Conservation (phyloP, 148 eudicot species). For the Bassia scoparia region DNA sequence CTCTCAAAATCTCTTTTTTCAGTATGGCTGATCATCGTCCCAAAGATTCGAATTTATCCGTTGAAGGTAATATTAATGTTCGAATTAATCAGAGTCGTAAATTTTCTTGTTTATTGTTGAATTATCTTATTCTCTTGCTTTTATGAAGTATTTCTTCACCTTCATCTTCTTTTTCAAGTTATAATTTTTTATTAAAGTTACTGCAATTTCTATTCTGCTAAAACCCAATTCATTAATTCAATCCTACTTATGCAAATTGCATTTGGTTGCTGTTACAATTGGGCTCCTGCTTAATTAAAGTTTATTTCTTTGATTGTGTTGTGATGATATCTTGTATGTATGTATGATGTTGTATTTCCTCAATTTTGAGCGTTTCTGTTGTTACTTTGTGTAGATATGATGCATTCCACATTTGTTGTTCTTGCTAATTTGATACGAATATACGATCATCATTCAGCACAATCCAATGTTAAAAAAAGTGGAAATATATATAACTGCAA, state of each 20-base stretch:
- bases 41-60: neutral
- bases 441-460: neutral
- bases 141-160: neutral
- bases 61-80: neutral
- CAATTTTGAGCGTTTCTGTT: neutral
- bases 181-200: neutral
- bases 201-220: neutral
- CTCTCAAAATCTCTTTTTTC: neutral
- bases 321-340: neutral
- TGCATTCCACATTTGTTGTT: neutral
- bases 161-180: neutral
- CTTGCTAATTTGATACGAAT: conserved; percentile 9
- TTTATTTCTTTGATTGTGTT: neutral
- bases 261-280: neutral
- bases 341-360: neutral
- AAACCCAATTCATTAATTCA: neutral
- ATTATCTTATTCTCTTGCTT: neutral
- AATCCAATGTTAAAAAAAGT: neutral
- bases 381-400: no score
- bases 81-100: neutral
- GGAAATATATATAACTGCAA: no score
- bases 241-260: neutral
- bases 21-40: conserved; percentile 22
- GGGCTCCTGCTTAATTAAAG: neutral
- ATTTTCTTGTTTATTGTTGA: conserved; percentile 11